Evolutionary conservation across 352 stramenopile species (phyloP), one percentile per base, ranked within the genome.

Genomic region (Pythium myriotylum): DNA sequence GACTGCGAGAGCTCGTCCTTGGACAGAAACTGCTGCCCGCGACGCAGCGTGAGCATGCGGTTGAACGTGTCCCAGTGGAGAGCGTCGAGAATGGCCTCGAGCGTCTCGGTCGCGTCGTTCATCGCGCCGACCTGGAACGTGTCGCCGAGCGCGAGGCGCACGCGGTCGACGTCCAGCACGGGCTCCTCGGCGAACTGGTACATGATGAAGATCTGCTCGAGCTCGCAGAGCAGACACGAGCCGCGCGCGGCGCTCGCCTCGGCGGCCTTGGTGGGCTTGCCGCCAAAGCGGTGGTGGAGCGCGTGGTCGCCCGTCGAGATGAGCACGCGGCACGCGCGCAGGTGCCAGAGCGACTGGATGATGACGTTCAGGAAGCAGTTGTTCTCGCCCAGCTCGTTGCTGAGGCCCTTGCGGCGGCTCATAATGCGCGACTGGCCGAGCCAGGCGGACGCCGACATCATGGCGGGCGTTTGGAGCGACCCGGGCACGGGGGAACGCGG

Each of bases 311-410:
- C 81, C 59, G 80, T 86, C 27, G 68, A 77, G 49, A 94, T 89
- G 51, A 94, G 80, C 63, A 84, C 76, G 48, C 88, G 84, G n/a
- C n/a, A n/a, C n/a, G n/a, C n/a, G n/a, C n/a, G n/a, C n/a, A n/a
- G n/a, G n/a, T n/a, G n/a, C n/a, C 88, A 96, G n/a, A 96, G 68
- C 37, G 78, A 92, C 81, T 96, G 88, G 60, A 96, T 92, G 54
- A 96, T 88, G 14, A 96, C 88, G 68, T 96, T 96, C 4, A 96
- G 74, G 70, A 95, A 96, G 75, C 88, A 96, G 72, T 96, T 95
- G 75, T 96, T 96, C 45, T 86, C 68, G 54, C 88, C 88, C 19
- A 83, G 43, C 7, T 92, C 79, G 76, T 96, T 96, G 52, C 74
- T 81, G 48, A 96, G 81, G 0, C 88, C 88, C 62, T 94, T 91